Evolutionary conservation across 2,329 filamentous ascomycete species (phyloP), one percentile per base, ranked within the genome.

Genomic region (Rhinocladiella similis): DNA sequence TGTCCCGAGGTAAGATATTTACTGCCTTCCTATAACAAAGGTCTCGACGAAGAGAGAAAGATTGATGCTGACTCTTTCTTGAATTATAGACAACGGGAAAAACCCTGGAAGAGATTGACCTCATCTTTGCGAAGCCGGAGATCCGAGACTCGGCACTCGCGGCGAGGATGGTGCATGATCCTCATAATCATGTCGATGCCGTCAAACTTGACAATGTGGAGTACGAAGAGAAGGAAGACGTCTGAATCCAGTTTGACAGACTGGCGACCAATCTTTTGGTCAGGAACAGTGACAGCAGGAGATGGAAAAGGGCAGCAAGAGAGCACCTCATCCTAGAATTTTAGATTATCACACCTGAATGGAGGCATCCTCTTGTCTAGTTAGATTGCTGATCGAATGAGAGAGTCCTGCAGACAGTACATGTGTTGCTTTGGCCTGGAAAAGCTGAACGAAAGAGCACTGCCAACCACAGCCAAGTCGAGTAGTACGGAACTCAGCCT

Each of bases 81-180:
- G 35, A 65, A 67, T 0, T 48, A 60, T 18, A 60, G 54, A 60
- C 57, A 7, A 60, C 57, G 3, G 57, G 57, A 18, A 60, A 60
- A 25, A 54, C 57, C 5, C 75, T 88, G 0, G 85, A 88, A 64
- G 85, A 87, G 65, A 83, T 88, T 75, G 83, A 80, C 47, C 67
- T 70, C 49, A 66, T 75, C n/a, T 75, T 76, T 43, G 66, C 59
- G 12, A 61, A 50, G 16, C 50, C 54, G 16, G 57, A 60, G n/a
- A 48, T 60, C 5, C 38, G 57, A 5, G 57, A 57, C 39, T 56
- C 53, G 33, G 53, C 57, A 29, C 41, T 56, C 1, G 57, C 57
- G 14, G 57, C 57, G 18, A n/a, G 50, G 14, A 54, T 50, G 45
- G 36, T 60, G 16, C 49, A 55, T 20, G 50, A 60, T 35, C 57